phyloP scores from a whole-genome alignment of 192 early-diverging fungal species.

The Podila horticola region DNA sequence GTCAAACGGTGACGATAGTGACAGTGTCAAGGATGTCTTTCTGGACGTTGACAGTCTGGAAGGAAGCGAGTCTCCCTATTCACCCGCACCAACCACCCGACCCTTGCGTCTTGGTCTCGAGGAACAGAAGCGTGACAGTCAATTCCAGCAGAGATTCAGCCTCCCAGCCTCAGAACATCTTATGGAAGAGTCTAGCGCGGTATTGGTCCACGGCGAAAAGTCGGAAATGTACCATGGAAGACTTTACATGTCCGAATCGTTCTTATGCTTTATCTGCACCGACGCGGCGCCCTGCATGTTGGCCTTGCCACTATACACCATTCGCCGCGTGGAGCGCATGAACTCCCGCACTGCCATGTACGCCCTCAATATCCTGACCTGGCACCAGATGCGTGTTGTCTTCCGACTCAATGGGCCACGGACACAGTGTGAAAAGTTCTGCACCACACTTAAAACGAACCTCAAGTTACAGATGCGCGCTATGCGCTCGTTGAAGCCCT shows the following conservation, averaged over 20 bases:
- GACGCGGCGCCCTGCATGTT: slow-evolving; percentile 78
- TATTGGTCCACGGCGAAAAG: slow-evolving; percentile 67
- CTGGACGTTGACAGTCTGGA: slow-evolving; percentile 49
- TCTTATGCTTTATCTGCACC: slow-evolving; percentile 82
- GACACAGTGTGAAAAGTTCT: slow-evolving; percentile 81
- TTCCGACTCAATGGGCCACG: slow-evolving; percentile 82
- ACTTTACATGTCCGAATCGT: slow-evolving; percentile 89
- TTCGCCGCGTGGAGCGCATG: slow-evolving; percentile 91
- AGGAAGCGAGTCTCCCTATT: slow-evolving; percentile 17
- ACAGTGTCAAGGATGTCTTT: slow-evolving; percentile 46
- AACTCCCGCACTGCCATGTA: slow-evolving; percentile 72
- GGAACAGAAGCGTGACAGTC: slow-evolving; percentile 80
- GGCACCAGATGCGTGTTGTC: slow-evolving; percentile 90
- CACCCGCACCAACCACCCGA: slow-evolving; percentile 53
- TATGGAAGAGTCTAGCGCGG: slow-evolving; percentile 68
- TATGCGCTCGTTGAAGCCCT: slow-evolving; percentile 86
- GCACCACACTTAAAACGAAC: slow-evolving; percentile 76
- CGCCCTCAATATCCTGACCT: slow-evolving; percentile 85
- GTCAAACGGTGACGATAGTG: slow-evolving; percentile 33
- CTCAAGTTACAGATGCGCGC: slow-evolving; percentile 73
- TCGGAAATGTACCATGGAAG: slow-evolving; percentile 63
- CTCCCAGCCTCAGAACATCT: slow-evolving; percentile 83
- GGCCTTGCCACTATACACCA: slow-evolving; percentile 87
- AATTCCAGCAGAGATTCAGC: slow-evolving; percentile 81
- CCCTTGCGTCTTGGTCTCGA: slow-evolving; percentile 70